These are phyloP conservation scores for Epichloe sibirici DNA, from an alignment of 2,329 filamentous ascomycete species.

Conservation along the genomic window DNA sequence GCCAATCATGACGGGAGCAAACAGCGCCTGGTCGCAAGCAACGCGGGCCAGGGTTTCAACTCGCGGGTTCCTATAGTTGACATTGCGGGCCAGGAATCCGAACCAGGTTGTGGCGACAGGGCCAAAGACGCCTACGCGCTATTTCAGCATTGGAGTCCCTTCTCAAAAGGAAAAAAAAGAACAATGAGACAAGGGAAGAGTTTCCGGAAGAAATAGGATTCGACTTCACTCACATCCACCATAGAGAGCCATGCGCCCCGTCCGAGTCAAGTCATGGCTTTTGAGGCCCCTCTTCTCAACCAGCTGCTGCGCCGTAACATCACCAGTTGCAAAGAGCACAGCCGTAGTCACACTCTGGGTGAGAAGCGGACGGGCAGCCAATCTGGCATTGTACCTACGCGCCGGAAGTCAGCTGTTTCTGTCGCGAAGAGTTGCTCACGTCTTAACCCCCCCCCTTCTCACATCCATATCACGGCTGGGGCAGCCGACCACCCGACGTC, in stretches of 20 bases:
- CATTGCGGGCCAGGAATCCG: slow-evolving; percentile 58
- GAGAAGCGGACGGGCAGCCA: slow-evolving; percentile 71
- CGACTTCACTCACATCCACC: slow-evolving; percentile 49
- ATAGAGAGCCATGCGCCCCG: slow-evolving; percentile 68
- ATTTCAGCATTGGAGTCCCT: neutral
- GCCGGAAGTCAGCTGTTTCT: slow-evolving; percentile 7
- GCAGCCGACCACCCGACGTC: neutral
- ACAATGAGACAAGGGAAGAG: neutral
- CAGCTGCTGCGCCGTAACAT: slow-evolving; percentile 79
- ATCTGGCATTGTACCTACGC: slow-evolving; percentile 72
- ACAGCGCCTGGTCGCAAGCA: slow-evolving; percentile 66
- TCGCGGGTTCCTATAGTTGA: slow-evolving; percentile 52
- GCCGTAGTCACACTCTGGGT: slow-evolving; percentile 87
- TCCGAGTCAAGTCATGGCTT: slow-evolving; percentile 63
- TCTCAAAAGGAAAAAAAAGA: neutral
- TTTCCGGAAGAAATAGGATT: no score
- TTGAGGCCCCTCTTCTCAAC: slow-evolving; percentile 70
- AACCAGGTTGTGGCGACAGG: slow-evolving; percentile 84
- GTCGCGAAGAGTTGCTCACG: neutral
- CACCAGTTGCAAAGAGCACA: slow-evolving; percentile 84
- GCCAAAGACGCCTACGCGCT: slow-evolving; percentile 58
- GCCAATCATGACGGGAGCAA: slow-evolving; percentile 73
- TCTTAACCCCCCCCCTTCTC: neutral
- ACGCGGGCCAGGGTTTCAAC: slow-evolving; percentile 68
- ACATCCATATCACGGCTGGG: neutral